Percentiles rank a stretch among this genome's conserved stretches.
These are phyloP conservation scores for Helianthus annuus DNA, from an alignment of 129 eudicot species.

Conservation along the genomic window HanXRQr2.0-SUNRISE NC_035440.2:164367223-164367722, in stretches of 20 bases:
- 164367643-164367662: too few relatives aligned
- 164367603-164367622: background rate
- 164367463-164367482: conserved; percentile 81
- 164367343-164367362: conserved; percentile 25
- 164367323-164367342: conserved; percentile 48
- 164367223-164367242: background rate
- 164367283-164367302: conserved; percentile 95
- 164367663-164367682: too few relatives aligned
- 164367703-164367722: too few relatives aligned
- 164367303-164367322: conserved; percentile 88
- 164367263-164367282: conserved; percentile 74
- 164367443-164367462: conserved; percentile 86
- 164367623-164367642: too few relatives aligned
- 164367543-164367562: conserved; percentile 31
- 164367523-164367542: conserved; percentile 16
- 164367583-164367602: background rate
- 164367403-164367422: conserved; percentile 57
- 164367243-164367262: conserved; percentile 13
- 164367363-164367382: conserved; percentile 36
- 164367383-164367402: conserved; percentile 27
- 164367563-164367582: conserved; percentile 12
- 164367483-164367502: conserved; percentile 12
- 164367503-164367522: conserved; percentile 19
- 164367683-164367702: too few relatives aligned
- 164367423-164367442: conserved; percentile 82